Evolutionary conservation across 192 early-diverging fungal genomes (phyloP).

Genomic region (Oehlia diaphana): DNA sequence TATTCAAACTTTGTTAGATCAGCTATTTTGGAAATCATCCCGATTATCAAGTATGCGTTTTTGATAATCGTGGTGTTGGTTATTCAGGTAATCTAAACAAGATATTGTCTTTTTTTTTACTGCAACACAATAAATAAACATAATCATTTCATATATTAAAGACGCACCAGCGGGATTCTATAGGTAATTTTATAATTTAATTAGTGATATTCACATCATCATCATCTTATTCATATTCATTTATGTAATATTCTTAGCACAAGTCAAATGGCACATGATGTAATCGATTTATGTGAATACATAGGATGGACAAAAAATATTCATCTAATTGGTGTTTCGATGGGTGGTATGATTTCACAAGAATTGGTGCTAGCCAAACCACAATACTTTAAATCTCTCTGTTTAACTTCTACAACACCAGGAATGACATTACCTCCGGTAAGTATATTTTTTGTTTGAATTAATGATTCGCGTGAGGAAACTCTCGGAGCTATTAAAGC

Average conservation of each 20-base stretch:
- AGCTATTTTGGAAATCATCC: constrained; percentile 63
- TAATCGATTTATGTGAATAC: constrained; percentile 64
- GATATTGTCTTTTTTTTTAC: not conserved
- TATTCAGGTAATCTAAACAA: constrained; percentile 38
- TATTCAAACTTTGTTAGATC: constrained; percentile 42
- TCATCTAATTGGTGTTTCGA: constrained; percentile 78
- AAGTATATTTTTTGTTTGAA: not conserved
- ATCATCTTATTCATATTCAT: not conserved
- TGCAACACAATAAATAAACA: not conserved
- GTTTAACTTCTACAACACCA: constrained; percentile 61
- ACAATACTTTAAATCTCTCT: constrained; percentile 55
- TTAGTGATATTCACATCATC: too few relatives aligned
- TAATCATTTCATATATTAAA: constrained; percentile 17
- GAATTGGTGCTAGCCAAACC: constrained; percentile 65
- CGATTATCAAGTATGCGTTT: constrained; percentile 72
- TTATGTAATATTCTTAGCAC: constrained; percentile 41
- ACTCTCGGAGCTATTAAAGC: too few relatives aligned
- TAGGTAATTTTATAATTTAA: constrained; percentile 36
- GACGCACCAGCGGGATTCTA: constrained; percentile 58
- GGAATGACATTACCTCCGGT: constrained; percentile 41
- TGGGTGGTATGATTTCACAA: constrained; percentile 87
- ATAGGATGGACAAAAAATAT: constrained; percentile 71
- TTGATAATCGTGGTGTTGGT: constrained; percentile 87
- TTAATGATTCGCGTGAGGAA: not conserved
- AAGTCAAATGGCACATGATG: constrained; percentile 79